A percentile compares a stretch with the other conserved stretches of the same genome.
These are phyloP conservation scores for Solanum tarapatanum DNA, from an alignment of 257 asterid genomes.

Conservation along the genomic window DNA sequence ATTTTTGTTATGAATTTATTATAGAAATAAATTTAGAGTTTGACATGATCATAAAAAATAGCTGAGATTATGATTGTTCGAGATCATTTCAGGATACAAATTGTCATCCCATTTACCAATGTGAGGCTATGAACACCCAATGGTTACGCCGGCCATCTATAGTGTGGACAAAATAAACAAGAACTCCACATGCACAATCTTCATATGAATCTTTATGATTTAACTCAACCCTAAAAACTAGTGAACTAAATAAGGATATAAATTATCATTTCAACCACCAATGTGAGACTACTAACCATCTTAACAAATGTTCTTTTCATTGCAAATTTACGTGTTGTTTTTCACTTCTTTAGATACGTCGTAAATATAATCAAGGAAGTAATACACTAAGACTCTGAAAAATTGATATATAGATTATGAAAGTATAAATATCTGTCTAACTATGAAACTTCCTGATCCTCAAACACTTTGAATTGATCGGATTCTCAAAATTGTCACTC, in stretches of 20 bases:
- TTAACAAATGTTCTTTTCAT: accelerated
- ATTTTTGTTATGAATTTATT: too few species aligned
- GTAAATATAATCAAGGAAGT: neutral
- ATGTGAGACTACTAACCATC: neutral
- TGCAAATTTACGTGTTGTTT: too few species aligned
- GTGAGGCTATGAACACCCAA: too few species aligned
- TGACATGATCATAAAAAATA: neutral
- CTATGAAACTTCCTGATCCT: neutral
- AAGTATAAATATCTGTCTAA: neutral
- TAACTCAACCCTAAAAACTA: accelerated
- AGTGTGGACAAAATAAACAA: neutral
- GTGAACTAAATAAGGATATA: neutral
- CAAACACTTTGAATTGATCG: too few species aligned
- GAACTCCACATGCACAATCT: accelerated
- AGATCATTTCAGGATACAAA: neutral
- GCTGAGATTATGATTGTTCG: neutral
- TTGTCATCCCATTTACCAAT: neutral
- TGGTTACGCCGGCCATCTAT: neutral
- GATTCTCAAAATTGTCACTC: neutral
- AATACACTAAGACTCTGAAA: neutral
- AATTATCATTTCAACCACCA: neutral
- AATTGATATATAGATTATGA: neutral
- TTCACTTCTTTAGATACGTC: neutral
- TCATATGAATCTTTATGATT: neutral
- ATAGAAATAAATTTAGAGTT: neutral